A percentile compares a stretch with the other conserved stretches of the same genome.
Conservation (phyloP, 1,284 basidiomycete genomes). For the Pyrrhoderma lamaoense region DNA sequence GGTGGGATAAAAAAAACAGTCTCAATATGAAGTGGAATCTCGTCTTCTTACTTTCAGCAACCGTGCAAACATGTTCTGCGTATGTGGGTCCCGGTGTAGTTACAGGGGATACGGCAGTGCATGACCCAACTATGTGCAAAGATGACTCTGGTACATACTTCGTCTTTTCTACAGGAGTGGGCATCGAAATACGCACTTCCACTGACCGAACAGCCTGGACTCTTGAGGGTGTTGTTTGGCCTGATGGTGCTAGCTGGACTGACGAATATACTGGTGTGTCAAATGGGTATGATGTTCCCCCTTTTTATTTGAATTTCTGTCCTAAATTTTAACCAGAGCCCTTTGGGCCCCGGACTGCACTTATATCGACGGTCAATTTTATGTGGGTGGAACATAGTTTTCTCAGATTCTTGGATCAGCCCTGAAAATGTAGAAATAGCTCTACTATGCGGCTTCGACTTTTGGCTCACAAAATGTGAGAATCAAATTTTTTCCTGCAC, state of each 20-base stretch:
- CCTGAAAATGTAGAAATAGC: conserved; percentile 13
- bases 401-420: neutral
- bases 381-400: conserved; percentile 27
- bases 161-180: conserved; percentile 42
- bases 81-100: conserved; percentile 30
- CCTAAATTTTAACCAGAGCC: conserved; percentile 23
- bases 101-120: conserved; percentile 38
- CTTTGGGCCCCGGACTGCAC: conserved; percentile 52
- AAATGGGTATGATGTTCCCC: conserved; percentile 34
- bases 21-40: neutral
- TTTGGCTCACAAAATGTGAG: conserved; percentile 22
- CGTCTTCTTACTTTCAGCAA: neutral
- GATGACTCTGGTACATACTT: conserved; percentile 44
- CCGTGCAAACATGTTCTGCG: neutral
- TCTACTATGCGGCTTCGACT: conserved; percentile 29
- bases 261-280: conserved; percentile 41
- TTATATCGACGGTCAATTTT: conserved; percentile 37
- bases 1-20: no score
- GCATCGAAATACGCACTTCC: conserved; percentile 46
- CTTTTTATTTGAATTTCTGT: neutral
- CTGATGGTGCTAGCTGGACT: conserved; percentile 42
- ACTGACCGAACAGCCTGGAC: conserved; percentile 46
- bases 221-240: conserved; percentile 41
- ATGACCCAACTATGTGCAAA: conserved; percentile 47
- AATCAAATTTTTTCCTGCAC: neutral